A percentile compares a stretch with the other conserved stretches of the same genome.
Evolutionary conservation across 2,329 filamentous ascomycete genomes (phyloP).

Genomic region (Curvularia lunata): DNA sequence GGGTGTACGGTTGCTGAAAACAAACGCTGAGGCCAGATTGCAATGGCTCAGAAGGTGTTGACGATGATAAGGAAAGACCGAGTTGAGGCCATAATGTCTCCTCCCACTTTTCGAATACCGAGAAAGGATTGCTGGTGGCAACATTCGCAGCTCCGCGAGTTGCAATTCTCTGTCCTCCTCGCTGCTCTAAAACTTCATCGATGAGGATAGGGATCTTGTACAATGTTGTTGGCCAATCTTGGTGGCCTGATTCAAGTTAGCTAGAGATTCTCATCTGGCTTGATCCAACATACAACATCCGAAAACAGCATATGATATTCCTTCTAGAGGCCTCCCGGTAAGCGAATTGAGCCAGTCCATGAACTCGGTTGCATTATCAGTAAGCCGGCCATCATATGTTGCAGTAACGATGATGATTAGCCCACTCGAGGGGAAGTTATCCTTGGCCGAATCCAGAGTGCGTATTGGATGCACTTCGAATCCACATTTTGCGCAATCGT

Average conservation of each 20-base stretch:
- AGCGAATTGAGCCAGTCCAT: slow-evolving; percentile 54
- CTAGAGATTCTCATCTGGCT: neutral
- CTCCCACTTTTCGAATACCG: neutral
- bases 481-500: slow-evolving; percentile 17
- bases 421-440: slow-evolving; percentile 29
- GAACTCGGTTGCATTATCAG: slow-evolving; percentile 46
- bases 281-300: neutral
- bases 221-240: neutral
- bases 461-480: neutral
- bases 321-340: neutral
- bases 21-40: neutral
- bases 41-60: neutral
- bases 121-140: neutral
- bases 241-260: neutral
- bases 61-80: neutral
- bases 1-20: neutral
- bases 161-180: neutral
- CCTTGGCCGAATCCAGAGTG: slow-evolving; percentile 24
- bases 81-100: neutral
- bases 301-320: neutral
- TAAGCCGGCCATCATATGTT: slow-evolving; percentile 46
- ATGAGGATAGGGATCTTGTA: slow-evolving; percentile 50
- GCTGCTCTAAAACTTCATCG: neutral
- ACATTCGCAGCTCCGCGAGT: neutral
- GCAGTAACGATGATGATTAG: slow-evolving; percentile 45